phyloP scores from a whole-genome alignment of 2,329 filamentous ascomycete species.

The Biscogniauxia marginata region DNA sequence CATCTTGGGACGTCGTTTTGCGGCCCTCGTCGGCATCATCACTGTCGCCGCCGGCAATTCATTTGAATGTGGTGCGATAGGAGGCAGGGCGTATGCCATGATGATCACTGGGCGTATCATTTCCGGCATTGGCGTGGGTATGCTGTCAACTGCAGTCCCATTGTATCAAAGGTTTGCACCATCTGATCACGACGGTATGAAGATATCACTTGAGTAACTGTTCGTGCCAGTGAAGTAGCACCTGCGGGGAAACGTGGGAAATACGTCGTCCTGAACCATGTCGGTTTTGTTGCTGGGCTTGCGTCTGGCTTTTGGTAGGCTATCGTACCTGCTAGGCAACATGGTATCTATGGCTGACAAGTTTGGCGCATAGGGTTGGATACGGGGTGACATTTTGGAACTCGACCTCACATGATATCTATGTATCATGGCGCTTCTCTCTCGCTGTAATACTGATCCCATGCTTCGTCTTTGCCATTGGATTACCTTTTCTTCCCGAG shows the following conservation, averaged over 20 bases:
- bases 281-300: slow-evolving; percentile 55
- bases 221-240: slow-evolving; percentile 47
- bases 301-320: slow-evolving; percentile 54
- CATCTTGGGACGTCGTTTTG: slow-evolving; percentile 49
- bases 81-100: slow-evolving; percentile 41
- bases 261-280: slow-evolving; percentile 59
- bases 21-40: slow-evolving; percentile 46
- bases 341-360: background rate
- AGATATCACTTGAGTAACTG: background rate
- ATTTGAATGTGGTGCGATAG: slow-evolving; percentile 45
- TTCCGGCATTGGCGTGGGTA: slow-evolving; percentile 51
- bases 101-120: slow-evolving; percentile 52
- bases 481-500: slow-evolving; percentile 53
- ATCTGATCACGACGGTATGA: too few species aligned
- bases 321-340: background rate
- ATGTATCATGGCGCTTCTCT: slow-evolving; percentile 52
- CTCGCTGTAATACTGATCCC: slow-evolving; percentile 53
- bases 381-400: slow-evolving; percentile 57
- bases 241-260: slow-evolving; percentile 52
- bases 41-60: slow-evolving; percentile 49
- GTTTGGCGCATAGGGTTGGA: slow-evolving; percentile 45
- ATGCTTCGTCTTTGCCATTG: slow-evolving; percentile 46
- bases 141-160: slow-evolving; percentile 56
- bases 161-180: slow-evolving; percentile 51
- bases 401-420: slow-evolving; percentile 38